Evolutionary conservation across 1,284 basidiomycete genomes (phyloP).

Genomic region (Cryptococcus wingfieldii): DNA sequence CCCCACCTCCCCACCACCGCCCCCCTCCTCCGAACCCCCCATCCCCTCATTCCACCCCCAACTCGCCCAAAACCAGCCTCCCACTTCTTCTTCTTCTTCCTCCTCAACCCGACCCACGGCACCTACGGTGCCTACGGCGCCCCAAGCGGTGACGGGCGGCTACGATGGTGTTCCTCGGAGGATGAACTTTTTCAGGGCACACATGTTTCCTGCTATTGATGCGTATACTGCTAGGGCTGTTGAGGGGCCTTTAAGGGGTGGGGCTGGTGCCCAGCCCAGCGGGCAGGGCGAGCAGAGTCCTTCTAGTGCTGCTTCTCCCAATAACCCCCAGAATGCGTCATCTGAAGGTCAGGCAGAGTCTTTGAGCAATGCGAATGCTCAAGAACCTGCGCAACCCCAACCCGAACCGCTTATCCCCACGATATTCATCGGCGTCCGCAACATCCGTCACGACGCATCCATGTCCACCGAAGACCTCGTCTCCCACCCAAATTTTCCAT

Average conservation of each 20-base stretch:
- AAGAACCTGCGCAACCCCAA: too few species aligned
- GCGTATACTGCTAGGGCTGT: conserved; percentile 11
- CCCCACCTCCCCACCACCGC: background rate
- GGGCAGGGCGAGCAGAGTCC: background rate
- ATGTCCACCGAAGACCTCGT: conserved; percentile 40
- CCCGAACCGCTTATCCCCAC: conserved; percentile 38
- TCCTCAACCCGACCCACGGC: background rate
- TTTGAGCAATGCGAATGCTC: too few species aligned
- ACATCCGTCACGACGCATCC: conserved; percentile 31
- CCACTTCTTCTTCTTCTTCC: too few species aligned
- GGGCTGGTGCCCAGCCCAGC: background rate
- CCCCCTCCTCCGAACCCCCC: background rate
- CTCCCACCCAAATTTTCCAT: conserved; percentile 38
- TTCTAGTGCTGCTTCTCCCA: background rate
- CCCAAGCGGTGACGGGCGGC: conserved; percentile 27
- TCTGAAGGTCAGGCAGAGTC: too few species aligned
- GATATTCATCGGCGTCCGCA: conserved; percentile 46
- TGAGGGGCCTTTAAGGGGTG: background rate
- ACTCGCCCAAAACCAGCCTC: background rate
- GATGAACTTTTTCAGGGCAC: conserved; percentile 50
- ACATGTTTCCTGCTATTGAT: conserved; percentile 40
- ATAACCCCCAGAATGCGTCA: background rate
- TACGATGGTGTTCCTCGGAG: conserved; percentile 28
- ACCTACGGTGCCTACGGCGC: background rate
- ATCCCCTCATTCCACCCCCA: conserved; percentile 25